Percentiles rank a stretch among this genome's conserved stretches.
Conservation (phyloP, 2,329 filamentous ascomycete species). For the Boeremia lycopersici region DNA sequence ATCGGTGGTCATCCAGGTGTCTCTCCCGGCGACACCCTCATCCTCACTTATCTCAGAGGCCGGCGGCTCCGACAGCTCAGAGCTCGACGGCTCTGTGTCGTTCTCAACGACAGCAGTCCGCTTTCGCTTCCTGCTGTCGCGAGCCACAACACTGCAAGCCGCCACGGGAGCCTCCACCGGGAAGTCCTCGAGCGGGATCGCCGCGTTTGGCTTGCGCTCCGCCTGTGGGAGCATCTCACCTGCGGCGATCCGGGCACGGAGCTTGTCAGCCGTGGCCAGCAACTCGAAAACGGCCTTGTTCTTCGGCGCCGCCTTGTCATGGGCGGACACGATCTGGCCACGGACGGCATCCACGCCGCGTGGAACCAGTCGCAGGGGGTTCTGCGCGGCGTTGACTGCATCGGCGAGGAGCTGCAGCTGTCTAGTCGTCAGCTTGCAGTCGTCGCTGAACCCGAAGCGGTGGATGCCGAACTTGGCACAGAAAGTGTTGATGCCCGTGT, state of each 20-base stretch:
- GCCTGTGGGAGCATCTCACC: neutral
- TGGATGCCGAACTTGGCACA: slow-evolving; percentile 7
- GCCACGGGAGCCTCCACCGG: neutral
- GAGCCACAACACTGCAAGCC: neutral
- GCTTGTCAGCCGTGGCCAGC: neutral
- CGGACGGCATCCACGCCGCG: slow-evolving; percentile 15
- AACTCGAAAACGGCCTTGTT: slow-evolving; percentile 14
- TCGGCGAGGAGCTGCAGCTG: slow-evolving; percentile 10
- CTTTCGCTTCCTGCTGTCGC: slow-evolving; percentile 1
- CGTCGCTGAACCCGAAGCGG: slow-evolving; percentile 6
- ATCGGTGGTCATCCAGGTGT: neutral
- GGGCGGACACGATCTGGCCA: slow-evolving; percentile 17
- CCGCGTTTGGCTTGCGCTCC: neutral
- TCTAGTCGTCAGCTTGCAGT: neutral
- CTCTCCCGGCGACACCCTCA: neutral
- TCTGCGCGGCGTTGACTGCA: slow-evolving; percentile 3
- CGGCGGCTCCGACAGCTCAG: slow-evolving; percentile 1
- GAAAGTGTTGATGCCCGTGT: slow-evolving; percentile 12
- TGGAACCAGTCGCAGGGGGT: neutral
- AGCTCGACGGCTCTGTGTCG: slow-evolving; percentile 1
- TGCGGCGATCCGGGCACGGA: neutral
- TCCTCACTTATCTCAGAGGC: neutral
- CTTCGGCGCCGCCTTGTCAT: slow-evolving; percentile 10
- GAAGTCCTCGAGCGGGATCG: slow-evolving; percentile 3
- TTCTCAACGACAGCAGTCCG: neutral